Base-by-base conservation (phyloP, 495 filamentous ascomycete genomes). In the Talaromyces ruber region DNA sequence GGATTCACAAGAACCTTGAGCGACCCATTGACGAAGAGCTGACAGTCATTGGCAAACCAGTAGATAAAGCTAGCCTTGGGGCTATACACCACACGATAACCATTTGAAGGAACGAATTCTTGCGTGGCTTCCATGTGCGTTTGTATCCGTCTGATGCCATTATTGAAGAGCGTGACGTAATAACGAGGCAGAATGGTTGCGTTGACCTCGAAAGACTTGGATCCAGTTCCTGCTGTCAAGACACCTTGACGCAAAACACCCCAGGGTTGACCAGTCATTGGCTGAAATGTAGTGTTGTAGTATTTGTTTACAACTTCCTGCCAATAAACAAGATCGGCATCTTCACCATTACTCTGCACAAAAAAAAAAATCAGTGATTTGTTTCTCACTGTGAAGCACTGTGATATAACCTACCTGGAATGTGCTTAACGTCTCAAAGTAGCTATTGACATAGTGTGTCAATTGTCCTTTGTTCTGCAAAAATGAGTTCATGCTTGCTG, bases 131-230 rank as follows among this genome's bases (percentile, higher is more conserved):
- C 82, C 56, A 92, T 76, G 18, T 89, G 79, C 77, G 96, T 82
- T 68, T 94, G 90, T 56, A 97, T 89, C 22, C 82, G 85, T 54
- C 80, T 82, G 39, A 96, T 85, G 5, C 91, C 90, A 60, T 88
- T 93, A n/a, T 87, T 85, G 66, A 90, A 95, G 64, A 93, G 88
- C 0, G 87, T 90, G 56, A 86, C 77, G 70, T 93, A 95, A 65
- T 90, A 96, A 55, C 91, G 85, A 16, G 92, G 81, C 21, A 97
- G 72, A 1, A 88, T 86, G 7, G 89, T 81, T 30, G 84, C 87
- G 2, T 85, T 80, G 50, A 97, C 89, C 65, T 93, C 91, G 62
- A 88, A 94, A 58, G 87, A 83, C 71, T 94, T 96, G 12, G 72
- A 68, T 22, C 76, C 74, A 18, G 79, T 73, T 28, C 81, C 77